Evolutionary conservation across 1,284 basidiomycete genomes (phyloP), one percentile per base, ranked within the genome.

Genomic region (Leccinum laetum): DNA sequence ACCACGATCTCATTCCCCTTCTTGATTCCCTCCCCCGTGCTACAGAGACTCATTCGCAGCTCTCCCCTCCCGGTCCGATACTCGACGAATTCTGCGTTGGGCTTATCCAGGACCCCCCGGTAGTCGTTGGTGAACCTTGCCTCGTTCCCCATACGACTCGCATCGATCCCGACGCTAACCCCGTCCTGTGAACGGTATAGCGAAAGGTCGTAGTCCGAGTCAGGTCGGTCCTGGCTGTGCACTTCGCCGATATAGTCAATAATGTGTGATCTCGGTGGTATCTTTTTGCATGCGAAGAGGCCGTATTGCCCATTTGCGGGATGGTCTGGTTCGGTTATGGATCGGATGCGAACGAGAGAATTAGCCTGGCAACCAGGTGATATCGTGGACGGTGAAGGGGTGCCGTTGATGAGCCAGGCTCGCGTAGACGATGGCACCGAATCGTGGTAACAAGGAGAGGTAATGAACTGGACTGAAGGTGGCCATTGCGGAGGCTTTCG

Each of bases 41-140:
- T 86, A 87, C 89, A 92, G 18, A 96, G 83, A 68, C 88, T 84
- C 85, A 96, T 95, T 62, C 89, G 81, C 68, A 93, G 74, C 75
- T 91, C 91, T 21, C 91, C 93, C n/a, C 70, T 71, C 37, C 71
- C 72, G 8, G 82, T 82, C 66, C 84, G 81, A 44, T 82, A 80
- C 39, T 94, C 87, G 66, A 82, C 79, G 72, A 96, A 96, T 60
- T 87, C 75, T 0, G 89, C 92, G 71, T 96, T 96, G 2, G 94
- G 88, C 69, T 80, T 87, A 11, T 75, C 70, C 58, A 78, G 78
- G 26, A 94, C 81, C 5, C 93, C 93, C 61, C 95, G 85, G 77
- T 90, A 96, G 78, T 96, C 95, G 70, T 96, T 96, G 67, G 94
- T 83, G 75, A 96, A 95, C 68, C 94, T 82, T 3, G 89, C 91